Evolutionary conservation across 2,329 filamentous ascomycete genomes (phyloP), one percentile per base, ranked within the genome.

Genomic region (Monosporascus sp.): DNA sequence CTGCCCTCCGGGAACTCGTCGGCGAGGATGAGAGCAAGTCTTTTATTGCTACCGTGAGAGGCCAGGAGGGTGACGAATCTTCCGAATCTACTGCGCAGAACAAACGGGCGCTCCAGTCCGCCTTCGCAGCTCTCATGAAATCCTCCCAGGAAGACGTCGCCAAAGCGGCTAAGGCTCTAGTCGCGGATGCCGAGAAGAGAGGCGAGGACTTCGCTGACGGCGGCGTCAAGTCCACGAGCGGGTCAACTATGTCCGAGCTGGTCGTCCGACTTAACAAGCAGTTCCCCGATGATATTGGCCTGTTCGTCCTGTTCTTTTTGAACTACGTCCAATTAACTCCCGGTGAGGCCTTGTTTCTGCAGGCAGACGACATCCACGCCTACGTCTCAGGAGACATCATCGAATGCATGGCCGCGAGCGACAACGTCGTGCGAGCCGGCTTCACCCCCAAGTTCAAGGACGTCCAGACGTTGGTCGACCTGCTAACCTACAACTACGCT

Each of bases 371-470:
- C 66, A 97, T 97, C 64, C 94, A 99, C 70, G 94, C 94, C 48
- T 99, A 99, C 71, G 74, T 95, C 44, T 90, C 87, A 3, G 90
- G 90, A 55, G 93, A 99, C 67, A 96, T 99, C 62, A 91, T 99
- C 69, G 94, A 99, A 74, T 99, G 94, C 77, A 99, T 99, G 94
- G 94, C 94, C 0, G 88, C 90, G 8, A 96, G 90, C n/a, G 94
- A 99, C 79, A 99, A 99, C 61, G 94, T 99, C 37, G 92, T 99
- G 50, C 90, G 94, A 52, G 94, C 94, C 0, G 94, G 94, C 44
- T 94, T 99, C 72, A 99, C 94, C 0, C 94, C 94, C 52, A 99
- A 99, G 70, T 99, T 96, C 81, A 97, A 97, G 75, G 94, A 99
- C 63, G 90, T 97, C 22, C 75, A 85, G 51, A 97, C 91, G 0